phyloP scores from a whole-genome alignment of 108 stramenopile species.

The Poteriospumella lacustris region DNA sequence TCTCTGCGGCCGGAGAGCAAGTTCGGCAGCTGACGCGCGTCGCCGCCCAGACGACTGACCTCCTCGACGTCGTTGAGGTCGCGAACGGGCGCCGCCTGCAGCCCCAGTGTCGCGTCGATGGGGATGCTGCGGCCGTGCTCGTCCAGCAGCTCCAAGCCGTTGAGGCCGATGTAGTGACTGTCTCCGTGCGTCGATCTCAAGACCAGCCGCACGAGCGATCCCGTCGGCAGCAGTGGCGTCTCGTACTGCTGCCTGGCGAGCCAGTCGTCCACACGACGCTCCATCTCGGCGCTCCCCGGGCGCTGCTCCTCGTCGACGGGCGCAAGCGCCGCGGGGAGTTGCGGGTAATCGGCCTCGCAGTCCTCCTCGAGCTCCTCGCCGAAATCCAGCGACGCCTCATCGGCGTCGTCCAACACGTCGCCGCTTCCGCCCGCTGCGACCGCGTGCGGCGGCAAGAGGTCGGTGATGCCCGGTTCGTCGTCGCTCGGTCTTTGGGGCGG shows the following conservation, averaged over 20 bases:
- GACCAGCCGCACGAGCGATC: conserved; percentile 37
- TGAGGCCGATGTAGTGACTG: conserved; percentile 39
- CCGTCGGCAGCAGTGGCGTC: conserved; percentile 35
- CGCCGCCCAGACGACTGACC: background rate
- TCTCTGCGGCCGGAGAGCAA: conserved; percentile 29
- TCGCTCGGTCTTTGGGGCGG: too few relatives aligned
- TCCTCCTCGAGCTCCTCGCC: too few relatives aligned
- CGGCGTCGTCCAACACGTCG: too few relatives aligned
- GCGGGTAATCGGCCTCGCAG: too few relatives aligned
- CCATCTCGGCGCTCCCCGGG: too few relatives aligned
- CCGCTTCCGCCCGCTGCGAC: background rate
- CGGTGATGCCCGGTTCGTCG: too few relatives aligned
- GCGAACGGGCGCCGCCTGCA: background rate
- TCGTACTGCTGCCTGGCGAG: too few relatives aligned
- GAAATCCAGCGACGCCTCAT: too few relatives aligned
- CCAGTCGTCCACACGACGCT: too few relatives aligned
- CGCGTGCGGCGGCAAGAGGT: too few relatives aligned
- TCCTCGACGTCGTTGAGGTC: conserved; percentile 35
- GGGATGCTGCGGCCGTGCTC: background rate
- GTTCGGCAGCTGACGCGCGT: conserved; percentile 33
- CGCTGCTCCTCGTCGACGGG: too few relatives aligned
- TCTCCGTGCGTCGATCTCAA: conserved; percentile 38
- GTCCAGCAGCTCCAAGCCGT: conserved; percentile 39
- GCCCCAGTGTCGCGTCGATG: background rate
- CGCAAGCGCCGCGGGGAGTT: too few relatives aligned